Base-by-base conservation (phyloP, 139 green algal species). In the Chlamydomonas asymmetrica region DNA sequence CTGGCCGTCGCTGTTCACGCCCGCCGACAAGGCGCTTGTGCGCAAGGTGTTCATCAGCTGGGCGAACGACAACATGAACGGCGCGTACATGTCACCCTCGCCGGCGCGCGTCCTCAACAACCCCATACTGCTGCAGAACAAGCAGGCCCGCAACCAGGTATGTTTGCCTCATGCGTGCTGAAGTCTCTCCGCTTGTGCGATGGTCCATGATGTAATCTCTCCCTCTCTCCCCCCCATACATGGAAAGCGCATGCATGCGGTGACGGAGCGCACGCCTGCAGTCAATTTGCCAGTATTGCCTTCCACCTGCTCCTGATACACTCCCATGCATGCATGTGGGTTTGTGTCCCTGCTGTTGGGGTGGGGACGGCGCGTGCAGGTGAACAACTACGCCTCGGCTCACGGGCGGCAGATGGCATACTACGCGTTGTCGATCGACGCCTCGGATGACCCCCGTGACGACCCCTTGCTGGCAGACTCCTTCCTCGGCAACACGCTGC, bases 361-460 rank as follows among this genome's bases (percentile, higher is more conserved):
- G n/a, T n/a, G n/a, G n/a, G n/a, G n/a, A n/a, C n/a, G n/a, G n/a
- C n/a, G n/a, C 13, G 20, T 10, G 20, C n/a, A 34, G 20, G 64
- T 27, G 27, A 60, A 71, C 64, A 71, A 71, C 64, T 71, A 71
- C 52, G 64, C 40, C 27, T 60, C 64, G 25, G 64, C 64, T 4
- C 64, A 71, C 41, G 52, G 50, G 2, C 50, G 64, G 18, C 37
- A 75, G 29, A 22, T 75, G 52, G 68, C 50, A 22, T 75, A 75
- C 68, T 65, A 65, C 8, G 68, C 68, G 32, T 52, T 75, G n/a
- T 50, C 29, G 16, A 40, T 75, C 40, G 68, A 75, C 32, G 48
- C 68, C n/a, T 37, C 50, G 4, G 50, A 75, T 31, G 68, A 75
- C 68, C 34, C 32, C 8, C 34, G 23, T n/a, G 37, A 34, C 4